A percentile compares a stretch with the other conserved stretches of the same genome.
Conservation (phyloP, 2,329 filamentous ascomycete species). For the Pezicula radicicola region DNA sequence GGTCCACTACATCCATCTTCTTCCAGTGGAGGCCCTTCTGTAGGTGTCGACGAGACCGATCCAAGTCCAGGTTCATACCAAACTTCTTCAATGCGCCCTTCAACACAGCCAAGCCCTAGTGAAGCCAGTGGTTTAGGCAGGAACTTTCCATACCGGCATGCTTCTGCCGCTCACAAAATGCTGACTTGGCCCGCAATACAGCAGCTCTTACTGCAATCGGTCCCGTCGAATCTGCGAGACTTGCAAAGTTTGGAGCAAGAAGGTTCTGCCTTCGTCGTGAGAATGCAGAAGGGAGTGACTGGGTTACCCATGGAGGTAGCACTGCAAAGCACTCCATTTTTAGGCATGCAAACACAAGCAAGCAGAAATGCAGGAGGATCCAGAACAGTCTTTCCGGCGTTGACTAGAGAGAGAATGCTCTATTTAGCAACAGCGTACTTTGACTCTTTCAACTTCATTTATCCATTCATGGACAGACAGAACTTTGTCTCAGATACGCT, state of each 20-base stretch:
- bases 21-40: slow-evolving; percentile 20
- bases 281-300: slow-evolving; percentile 21
- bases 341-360: slow-evolving; percentile 28
- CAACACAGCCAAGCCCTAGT: slow-evolving; percentile 13
- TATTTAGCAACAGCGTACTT: slow-evolving; percentile 53
- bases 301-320: slow-evolving; percentile 21
- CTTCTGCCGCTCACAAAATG: slow-evolving; percentile 46
- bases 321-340: slow-evolving; percentile 20
- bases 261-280: slow-evolving; percentile 32
- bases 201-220: slow-evolving; percentile 32
- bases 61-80: slow-evolving; percentile 22
- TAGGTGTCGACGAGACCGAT: slow-evolving; percentile 9
- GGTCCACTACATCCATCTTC: slow-evolving; percentile 21
- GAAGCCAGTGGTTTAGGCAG: slow-evolving; percentile 1
- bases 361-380: slow-evolving; percentile 20
- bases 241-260: slow-evolving; percentile 34
- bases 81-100: slow-evolving; percentile 8
- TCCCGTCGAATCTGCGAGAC: slow-evolving; percentile 29
- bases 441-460: slow-evolving; percentile 55
- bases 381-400: slow-evolving; percentile 24
- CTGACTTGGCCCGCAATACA: slow-evolving; percentile 46
- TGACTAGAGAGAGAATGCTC: slow-evolving; percentile 48
- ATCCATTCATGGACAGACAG: slow-evolving; percentile 56
- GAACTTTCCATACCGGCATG: slow-evolving; percentile 21
- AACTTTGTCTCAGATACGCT: slow-evolving; percentile 47